phyloP scores from a whole-genome alignment of 345 rosid genomes.

The Orychophragmus violaceus region DNA sequence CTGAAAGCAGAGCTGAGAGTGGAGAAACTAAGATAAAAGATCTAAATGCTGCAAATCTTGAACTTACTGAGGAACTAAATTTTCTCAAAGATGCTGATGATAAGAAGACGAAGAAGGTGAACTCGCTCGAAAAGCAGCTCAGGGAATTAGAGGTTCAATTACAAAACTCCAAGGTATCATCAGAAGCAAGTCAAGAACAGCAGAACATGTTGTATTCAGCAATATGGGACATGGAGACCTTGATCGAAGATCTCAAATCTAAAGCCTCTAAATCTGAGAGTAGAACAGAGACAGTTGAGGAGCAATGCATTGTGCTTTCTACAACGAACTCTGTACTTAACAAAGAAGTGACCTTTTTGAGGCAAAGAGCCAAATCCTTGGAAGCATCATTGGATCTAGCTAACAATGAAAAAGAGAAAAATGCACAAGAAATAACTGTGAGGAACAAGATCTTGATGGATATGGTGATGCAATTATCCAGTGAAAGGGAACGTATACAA shows the following conservation, averaged over 20 bases:
- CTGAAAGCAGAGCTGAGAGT: slow-evolving; percentile 65
- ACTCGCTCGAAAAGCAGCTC: slow-evolving; percentile 74
- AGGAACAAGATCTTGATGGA: slow-evolving; percentile 64
- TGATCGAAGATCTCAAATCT: slow-evolving; percentile 86
- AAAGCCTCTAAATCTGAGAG: slow-evolving; percentile 89
- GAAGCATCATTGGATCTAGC: slow-evolving; percentile 54
- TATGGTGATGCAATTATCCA: slow-evolving; percentile 56
- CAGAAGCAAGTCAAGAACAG: slow-evolving; percentile 88
- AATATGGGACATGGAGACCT: slow-evolving; percentile 98
- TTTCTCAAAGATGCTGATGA: slow-evolving; percentile 63
- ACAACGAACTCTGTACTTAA: slow-evolving; percentile 57
- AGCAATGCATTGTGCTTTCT: slow-evolving; percentile 59
- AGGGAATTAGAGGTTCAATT: slow-evolving; percentile 62
- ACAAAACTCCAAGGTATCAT: slow-evolving; percentile 64
- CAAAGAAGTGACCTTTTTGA: slow-evolving; percentile 46
- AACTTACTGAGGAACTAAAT: slow-evolving; percentile 71
- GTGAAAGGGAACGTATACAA: slow-evolving; percentile 72
- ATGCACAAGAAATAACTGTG: slow-evolving; percentile 55
- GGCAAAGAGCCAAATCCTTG: slow-evolving; percentile 43
- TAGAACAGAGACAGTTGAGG: slow-evolving; percentile 64
- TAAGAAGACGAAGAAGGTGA: slow-evolving; percentile 58
- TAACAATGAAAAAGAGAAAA: slow-evolving; percentile 42
- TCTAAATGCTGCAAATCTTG: slow-evolving; percentile 60
- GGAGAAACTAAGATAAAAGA: slow-evolving; percentile 64
- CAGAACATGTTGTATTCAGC: slow-evolving; percentile 92